These are phyloP conservation scores for Cylindrotheca fusiformis DNA, from an alignment of 108 stramenopile genomes.

Conservation along the genomic window DNA sequence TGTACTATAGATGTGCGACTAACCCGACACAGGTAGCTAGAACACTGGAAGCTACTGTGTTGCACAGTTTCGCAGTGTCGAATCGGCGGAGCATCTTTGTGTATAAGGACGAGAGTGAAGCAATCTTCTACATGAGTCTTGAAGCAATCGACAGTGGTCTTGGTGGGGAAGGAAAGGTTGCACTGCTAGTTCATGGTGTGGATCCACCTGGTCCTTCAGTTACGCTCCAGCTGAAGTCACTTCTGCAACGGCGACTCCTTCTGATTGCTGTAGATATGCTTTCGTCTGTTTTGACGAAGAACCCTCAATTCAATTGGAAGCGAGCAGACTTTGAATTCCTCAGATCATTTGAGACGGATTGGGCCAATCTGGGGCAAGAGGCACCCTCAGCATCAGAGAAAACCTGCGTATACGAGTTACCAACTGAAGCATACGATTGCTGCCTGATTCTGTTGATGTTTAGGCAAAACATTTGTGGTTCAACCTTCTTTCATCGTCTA, in stretches of 20 bases:
- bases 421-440: constrained; percentile 51
- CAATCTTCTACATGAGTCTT: constrained; percentile 78
- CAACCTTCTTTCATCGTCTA: constrained; percentile 70
- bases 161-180: constrained; percentile 43
- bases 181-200: constrained; percentile 66
- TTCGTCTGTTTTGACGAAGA: constrained; percentile 67
- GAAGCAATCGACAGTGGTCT: constrained; percentile 30
- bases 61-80: constrained; percentile 75
- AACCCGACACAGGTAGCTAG: constrained; percentile 50
- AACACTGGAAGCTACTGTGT: constrained; percentile 54
- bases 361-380: constrained; percentile 50
- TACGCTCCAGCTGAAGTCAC: constrained; percentile 55
- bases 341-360: constrained; percentile 39
- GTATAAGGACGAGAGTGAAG: constrained; percentile 71
- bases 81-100: constrained; percentile 65
- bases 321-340: constrained; percentile 62
- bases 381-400: constrained; percentile 1
- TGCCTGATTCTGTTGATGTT: constrained; percentile 65
- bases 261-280: constrained; percentile 58
- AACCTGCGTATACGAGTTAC: constrained; percentile 51
- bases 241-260: constrained; percentile 61
- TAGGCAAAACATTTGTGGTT: constrained; percentile 70
- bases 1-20: constrained; percentile 59
- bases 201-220: constrained; percentile 56
- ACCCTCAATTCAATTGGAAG: constrained; percentile 56